Evolutionary conservation across 805 yeast species (phyloP).

Genomic region (Starmerella bombi): DNA sequence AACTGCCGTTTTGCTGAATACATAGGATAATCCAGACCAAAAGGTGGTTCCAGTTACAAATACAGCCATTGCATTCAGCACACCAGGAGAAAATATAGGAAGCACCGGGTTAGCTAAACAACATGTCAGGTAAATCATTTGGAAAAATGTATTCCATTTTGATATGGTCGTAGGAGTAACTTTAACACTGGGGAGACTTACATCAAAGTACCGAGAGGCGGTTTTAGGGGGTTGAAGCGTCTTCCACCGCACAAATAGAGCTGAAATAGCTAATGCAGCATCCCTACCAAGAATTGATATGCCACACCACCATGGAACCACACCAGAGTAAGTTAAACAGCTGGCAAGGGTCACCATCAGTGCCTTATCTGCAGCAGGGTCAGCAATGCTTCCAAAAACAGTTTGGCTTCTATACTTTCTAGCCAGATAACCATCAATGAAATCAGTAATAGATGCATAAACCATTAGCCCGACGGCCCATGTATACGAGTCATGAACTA

Average conservation of each 20-base stretch:
- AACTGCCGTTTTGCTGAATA: conserved; percentile 17
- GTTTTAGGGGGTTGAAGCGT: conserved; percentile 71
- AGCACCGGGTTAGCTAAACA: conserved; percentile 45
- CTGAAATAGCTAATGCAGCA: conserved; percentile 53
- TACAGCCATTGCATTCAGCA: conserved; percentile 23
- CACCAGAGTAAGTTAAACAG: conserved; percentile 52
- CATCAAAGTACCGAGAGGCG: conserved; percentile 57
- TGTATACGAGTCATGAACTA: conserved; percentile 48
- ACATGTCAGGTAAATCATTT: conserved; percentile 73
- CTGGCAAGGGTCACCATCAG: conserved; percentile 78
- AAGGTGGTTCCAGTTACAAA: conserved; percentile 54
- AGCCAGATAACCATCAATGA: conserved; percentile 85
- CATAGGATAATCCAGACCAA: conserved; percentile 48
- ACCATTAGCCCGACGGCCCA: conserved; percentile 62
- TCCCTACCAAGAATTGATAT: conserved; percentile 74
- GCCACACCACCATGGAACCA: conserved; percentile 51
- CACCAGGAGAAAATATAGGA: conserved; percentile 23
- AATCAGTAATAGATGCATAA: conserved; percentile 83
- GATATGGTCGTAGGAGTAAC: conserved; percentile 80
- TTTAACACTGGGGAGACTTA: conserved; percentile 66
- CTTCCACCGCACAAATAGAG: conserved; percentile 55
- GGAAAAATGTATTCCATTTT: conserved; percentile 80
- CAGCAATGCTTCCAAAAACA: conserved; percentile 78
- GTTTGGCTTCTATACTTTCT: conserved; percentile 63
- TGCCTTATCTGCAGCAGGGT: conserved; percentile 89